These are phyloP conservation scores for Colletotrichum kahawae DNA, from an alignment of 2,329 filamentous ascomycete genomes.

Conservation along the genomic window DNA sequence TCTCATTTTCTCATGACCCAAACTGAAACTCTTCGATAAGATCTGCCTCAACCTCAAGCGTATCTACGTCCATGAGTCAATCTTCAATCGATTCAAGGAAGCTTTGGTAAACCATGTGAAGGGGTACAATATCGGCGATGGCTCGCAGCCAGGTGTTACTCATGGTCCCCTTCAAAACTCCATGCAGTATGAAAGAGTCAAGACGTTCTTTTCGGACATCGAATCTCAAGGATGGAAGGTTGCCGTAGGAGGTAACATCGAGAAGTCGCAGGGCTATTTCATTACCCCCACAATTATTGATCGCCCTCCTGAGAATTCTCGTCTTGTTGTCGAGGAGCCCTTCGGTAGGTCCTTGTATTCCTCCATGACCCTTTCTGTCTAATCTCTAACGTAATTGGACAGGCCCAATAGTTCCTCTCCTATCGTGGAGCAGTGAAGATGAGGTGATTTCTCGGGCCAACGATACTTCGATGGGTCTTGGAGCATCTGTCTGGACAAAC, in stretches of 20 bases:
- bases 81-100: conserved; percentile 5
- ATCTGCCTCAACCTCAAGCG: conserved; percentile 28
- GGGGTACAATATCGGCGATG: neutral
- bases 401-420: conserved; percentile 45
- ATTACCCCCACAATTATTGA: neutral
- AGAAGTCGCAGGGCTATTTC: neutral
- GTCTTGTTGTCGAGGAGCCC: neutral
- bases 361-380: neutral
- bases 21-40: neutral
- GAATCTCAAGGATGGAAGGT: conserved; percentile 13
- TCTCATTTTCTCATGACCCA: fast-evolving
- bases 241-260: neutral
- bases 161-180: conserved; percentile 62
- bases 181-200: conserved; percentile 55
- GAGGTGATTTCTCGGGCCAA: conserved; percentile 65
- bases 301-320: neutral
- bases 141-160: neutral
- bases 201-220: conserved; percentile 9
- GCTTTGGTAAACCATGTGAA: conserved; percentile 26
- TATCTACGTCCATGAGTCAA: conserved; percentile 10
- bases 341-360: neutral
- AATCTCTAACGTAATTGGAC: neutral
- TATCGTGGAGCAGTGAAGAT: conserved; percentile 65
- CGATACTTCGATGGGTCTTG: conserved; percentile 55
- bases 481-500: conserved; percentile 62